Evolutionary conservation across 768 basidiomycete species (phyloP).

Genomic region (Leucocoprinus leucothites): DNA sequence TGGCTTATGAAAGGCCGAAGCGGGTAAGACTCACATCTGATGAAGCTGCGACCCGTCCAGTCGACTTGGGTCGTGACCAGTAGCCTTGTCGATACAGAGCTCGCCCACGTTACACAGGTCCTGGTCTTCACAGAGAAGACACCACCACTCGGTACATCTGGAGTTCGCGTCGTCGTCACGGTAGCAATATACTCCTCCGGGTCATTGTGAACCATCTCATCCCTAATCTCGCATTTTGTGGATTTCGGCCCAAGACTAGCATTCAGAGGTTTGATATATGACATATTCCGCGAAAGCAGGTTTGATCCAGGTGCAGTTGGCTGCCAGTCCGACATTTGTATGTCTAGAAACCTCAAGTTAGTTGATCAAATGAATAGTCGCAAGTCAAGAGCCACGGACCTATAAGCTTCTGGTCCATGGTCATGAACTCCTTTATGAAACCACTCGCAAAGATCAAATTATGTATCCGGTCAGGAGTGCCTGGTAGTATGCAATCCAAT

Average conservation of each 20-base stretch:
- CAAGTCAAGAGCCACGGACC: constrained; percentile 48
- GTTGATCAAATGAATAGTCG: neutral
- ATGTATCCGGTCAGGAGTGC: constrained; percentile 93
- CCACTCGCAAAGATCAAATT: constrained; percentile 95
- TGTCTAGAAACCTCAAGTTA: constrained; percentile 49
- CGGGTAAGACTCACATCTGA: constrained; percentile 63
- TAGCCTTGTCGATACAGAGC: constrained; percentile 69
- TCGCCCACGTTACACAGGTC: constrained; percentile 95
- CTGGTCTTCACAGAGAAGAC: constrained; percentile 93
- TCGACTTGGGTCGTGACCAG: constrained; percentile 90
- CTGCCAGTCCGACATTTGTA: constrained; percentile 95
- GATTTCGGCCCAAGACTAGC: constrained; percentile 90
- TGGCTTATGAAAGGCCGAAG: neutral
- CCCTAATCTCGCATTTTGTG: constrained; percentile 92
- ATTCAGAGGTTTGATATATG: constrained; percentile 92
- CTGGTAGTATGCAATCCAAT: constrained; percentile 78
- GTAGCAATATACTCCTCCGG: constrained; percentile 81
- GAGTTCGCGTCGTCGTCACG: constrained; percentile 87
- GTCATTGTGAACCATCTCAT: constrained; percentile 78
- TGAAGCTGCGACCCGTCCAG: constrained; percentile 96
- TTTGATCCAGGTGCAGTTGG: constrained; percentile 61
- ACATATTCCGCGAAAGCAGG: constrained; percentile 83
- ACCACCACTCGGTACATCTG: constrained; percentile 92
- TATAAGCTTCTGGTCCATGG: constrained; percentile 79
- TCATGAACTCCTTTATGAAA: constrained; percentile 94